A percentile compares a stretch with the other conserved stretches of the same genome.
Conservation (phyloP, 352 stramenopile species). For the Phytopythium aichiense region DNA sequence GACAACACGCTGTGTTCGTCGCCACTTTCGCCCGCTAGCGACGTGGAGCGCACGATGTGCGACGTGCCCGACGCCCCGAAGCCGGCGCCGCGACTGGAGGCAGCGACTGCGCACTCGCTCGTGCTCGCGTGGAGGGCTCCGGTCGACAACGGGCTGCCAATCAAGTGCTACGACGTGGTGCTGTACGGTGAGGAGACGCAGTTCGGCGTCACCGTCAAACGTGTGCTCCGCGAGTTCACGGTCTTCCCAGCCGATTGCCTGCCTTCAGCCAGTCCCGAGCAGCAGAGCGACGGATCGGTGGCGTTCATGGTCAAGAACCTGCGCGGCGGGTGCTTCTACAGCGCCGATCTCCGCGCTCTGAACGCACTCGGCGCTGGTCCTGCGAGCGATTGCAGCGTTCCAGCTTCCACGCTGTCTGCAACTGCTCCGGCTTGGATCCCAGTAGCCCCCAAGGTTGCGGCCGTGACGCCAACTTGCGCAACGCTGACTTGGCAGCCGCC, state of each 20-base stretch:
- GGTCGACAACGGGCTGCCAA: conserved; percentile 46
- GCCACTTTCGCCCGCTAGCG: conserved; percentile 33
- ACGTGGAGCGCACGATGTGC: conserved; percentile 28
- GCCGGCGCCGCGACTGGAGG: conserved; percentile 16
- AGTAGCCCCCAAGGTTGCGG: conserved; percentile 17
- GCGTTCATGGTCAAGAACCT: conserved; percentile 29
- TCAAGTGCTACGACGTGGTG: conserved; percentile 39
- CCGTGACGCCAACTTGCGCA: conserved; percentile 44
- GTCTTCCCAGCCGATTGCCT: conserved; percentile 20
- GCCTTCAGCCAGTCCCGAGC: not conserved
- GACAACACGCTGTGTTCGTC: conserved; percentile 50
- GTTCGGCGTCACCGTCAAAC: conserved; percentile 47
- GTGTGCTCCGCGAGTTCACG: conserved; percentile 32
- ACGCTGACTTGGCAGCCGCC: conserved; percentile 35
- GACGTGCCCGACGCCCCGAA: conserved; percentile 41
- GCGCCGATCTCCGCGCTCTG: conserved; percentile 30
- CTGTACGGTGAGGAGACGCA: conserved; percentile 53
- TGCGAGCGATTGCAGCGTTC: conserved; percentile 29
- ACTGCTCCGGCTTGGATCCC: conserved; percentile 33
- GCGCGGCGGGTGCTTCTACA: conserved; percentile 41
- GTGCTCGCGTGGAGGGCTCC: conserved; percentile 30
- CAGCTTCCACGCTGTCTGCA: conserved; percentile 33
- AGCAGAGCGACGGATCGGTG: not conserved
- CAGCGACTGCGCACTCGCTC: conserved; percentile 37
- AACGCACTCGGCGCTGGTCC: conserved; percentile 45